These are phyloP conservation scores for Viridothelium virens DNA, from an alignment of 495 filamentous ascomycete species.

Conservation along the genomic window DNA sequence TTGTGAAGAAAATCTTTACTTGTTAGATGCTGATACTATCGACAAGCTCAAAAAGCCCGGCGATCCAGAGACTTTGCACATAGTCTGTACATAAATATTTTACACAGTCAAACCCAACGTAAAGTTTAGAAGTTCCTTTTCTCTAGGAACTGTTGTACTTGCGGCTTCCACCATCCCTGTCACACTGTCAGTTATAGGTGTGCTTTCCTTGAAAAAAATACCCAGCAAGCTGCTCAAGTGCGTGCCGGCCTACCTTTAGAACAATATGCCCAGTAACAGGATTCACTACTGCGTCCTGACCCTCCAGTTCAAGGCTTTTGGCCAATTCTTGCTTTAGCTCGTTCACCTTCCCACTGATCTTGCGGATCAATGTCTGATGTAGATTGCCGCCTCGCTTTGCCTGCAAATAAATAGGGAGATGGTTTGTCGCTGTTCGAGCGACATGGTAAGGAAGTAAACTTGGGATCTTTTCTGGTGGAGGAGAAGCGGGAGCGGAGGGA, in stretches of 20 bases:
- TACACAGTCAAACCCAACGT: background rate
- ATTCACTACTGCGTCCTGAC: conserved; percentile 34
- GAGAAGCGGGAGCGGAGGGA: conserved; percentile 13
- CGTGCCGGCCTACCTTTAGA: conserved; percentile 21
- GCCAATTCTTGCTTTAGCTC: conserved; percentile 34
- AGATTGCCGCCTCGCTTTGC: conserved; percentile 70
- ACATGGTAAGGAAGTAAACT: conserved; percentile 57
- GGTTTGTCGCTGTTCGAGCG: conserved; percentile 58
- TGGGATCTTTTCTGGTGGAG: conserved; percentile 19
- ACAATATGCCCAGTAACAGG: conserved; percentile 34
- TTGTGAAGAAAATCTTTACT: background rate
- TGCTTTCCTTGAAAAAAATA: background rate
- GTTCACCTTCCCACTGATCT: conserved; percentile 56
- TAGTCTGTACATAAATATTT: conserved; percentile 1
- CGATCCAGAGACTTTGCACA: conserved; percentile 36
- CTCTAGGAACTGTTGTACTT: conserved; percentile 23
- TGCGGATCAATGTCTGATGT: conserved; percentile 66
- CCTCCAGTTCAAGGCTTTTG: conserved; percentile 27
- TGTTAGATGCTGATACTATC: background rate
- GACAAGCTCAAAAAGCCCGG: background rate
- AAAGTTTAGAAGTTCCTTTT: conserved; percentile 25
- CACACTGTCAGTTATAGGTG: background rate
- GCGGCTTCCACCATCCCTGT: conserved; percentile 22
- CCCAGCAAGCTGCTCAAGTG: background rate
- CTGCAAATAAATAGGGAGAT: conserved; percentile 72